These are phyloP conservation scores for Myxozyma kluyveri DNA, from an alignment of 805 yeast genomes.

Conservation along the genomic window DNA sequence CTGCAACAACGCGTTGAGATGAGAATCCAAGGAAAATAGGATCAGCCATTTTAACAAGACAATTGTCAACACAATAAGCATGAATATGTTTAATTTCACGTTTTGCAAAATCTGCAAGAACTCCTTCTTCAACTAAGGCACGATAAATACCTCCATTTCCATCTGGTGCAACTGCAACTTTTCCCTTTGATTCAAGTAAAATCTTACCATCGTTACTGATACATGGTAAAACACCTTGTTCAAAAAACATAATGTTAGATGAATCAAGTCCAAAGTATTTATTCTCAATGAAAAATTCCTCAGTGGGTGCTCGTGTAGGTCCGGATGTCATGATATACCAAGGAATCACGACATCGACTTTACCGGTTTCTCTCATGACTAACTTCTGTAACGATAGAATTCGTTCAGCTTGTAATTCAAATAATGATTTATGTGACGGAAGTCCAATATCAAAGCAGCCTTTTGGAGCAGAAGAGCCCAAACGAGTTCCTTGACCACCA, in stretches of 20 bases:
- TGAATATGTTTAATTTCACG: constrained; percentile 85
- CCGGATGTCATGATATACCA: constrained; percentile 96
- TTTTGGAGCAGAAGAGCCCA: constrained; percentile 87
- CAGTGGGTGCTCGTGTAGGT: constrained; percentile 77
- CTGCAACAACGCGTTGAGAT: constrained; percentile 57
- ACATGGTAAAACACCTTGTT: constrained; percentile 95
- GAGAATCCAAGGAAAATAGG: constrained; percentile 88
- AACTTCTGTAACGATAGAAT: constrained; percentile 60
- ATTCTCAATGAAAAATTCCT: constrained; percentile 60
- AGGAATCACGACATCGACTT: constrained; percentile 45
- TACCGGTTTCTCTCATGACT: constrained; percentile 41
- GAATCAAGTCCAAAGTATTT: constrained; percentile 66
- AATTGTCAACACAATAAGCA: constrained; percentile 96
- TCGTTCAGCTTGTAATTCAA: constrained; percentile 91
- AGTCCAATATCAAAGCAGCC: constrained; percentile 89
- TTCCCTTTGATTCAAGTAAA: constrained; percentile 54
- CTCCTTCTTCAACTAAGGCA: constrained; percentile 64
- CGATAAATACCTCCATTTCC: constrained; percentile 97
- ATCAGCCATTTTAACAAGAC: constrained; percentile 87
- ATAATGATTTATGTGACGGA: constrained; percentile 79
- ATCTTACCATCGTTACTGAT: constrained; percentile 71
- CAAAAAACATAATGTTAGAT: constrained; percentile 70
- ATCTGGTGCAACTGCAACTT: constrained; percentile 84
- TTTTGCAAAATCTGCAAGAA: constrained; percentile 62
- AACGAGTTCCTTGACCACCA: constrained; percentile 97